Evolutionary conservation across 257 asterid genomes (phyloP).

Genomic region (Rauvolfia tetraphylla): DNA sequence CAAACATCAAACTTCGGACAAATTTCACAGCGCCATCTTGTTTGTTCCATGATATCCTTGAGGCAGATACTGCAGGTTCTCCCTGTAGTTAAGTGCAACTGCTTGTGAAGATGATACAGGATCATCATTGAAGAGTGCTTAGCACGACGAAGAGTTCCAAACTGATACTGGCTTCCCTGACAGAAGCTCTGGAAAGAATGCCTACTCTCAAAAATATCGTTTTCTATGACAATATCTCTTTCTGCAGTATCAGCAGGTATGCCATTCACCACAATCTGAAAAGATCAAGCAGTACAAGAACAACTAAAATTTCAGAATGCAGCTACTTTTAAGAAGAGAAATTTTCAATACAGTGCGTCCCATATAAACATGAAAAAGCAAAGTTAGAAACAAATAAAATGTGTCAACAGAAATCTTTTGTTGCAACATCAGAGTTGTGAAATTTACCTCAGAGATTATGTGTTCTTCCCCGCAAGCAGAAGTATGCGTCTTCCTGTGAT

Average conservation of each 20-base stretch:
- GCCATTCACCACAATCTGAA: constrained; percentile 38
- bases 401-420: not conserved
- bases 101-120: constrained; percentile 50
- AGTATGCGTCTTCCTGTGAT: constrained; percentile 37
- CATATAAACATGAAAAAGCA: not conserved
- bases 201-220: constrained; percentile 47
- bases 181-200: constrained; percentile 62
- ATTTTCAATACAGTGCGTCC: not conserved
- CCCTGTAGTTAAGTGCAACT: constrained; percentile 11
- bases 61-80: constrained; percentile 37
- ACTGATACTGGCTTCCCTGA: constrained; percentile 53
- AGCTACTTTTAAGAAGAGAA: not conserved
- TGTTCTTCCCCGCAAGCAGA: constrained; percentile 49
- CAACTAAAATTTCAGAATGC: constrained; percentile 2
- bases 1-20: constrained; percentile 42
- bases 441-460: constrained; percentile 41
- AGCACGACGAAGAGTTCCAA: constrained; percentile 65
- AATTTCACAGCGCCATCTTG: constrained; percentile 35
- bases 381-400: not conserved
- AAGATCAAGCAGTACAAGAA: not conserved
- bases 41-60: constrained; percentile 18
- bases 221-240: constrained; percentile 38
- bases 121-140: constrained; percentile 92
- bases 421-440: not conserved
- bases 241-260: constrained; percentile 44